Conservation (phyloP, 1,284 basidiomycete genomes). For the Jaminaea rosea region DNA sequence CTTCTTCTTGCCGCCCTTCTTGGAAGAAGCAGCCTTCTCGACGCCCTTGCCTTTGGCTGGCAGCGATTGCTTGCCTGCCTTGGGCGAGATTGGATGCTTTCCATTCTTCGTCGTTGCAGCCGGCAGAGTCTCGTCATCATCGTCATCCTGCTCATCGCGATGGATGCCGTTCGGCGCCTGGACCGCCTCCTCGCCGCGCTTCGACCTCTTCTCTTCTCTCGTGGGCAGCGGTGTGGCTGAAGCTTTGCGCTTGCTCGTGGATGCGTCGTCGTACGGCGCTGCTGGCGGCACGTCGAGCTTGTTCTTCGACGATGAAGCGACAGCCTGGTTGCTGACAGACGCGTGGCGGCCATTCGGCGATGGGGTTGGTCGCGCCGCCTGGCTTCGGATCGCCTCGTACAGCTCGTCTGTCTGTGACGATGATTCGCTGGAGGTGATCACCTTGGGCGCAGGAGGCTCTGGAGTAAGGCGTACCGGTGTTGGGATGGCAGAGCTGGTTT, state of each 20-base stretch:
- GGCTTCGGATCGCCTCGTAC: not conserved
- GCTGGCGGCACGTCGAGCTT: conserved; percentile 17
- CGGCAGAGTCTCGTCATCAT: not conserved
- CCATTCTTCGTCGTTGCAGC: conserved; percentile 1
- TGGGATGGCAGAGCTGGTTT: conserved; percentile 13
- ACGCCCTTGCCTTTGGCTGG: conserved; percentile 4
- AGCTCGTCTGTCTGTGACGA: conserved; percentile 4
- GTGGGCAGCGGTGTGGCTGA: conserved; percentile 14
- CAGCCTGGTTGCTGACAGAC: conserved; percentile 8
- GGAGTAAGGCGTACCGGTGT: conserved; percentile 22
- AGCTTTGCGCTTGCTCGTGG: conserved; percentile 21
- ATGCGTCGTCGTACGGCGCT: conserved; percentile 9
- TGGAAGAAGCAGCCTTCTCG: conserved; percentile 10
- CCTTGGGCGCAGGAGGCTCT: conserved; percentile 8
- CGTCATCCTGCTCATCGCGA: not conserved
- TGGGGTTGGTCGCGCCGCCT: conserved; percentile 1
- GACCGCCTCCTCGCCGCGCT: conserved; percentile 1
- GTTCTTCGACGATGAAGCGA: conserved; percentile 30
- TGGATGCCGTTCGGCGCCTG: not conserved
- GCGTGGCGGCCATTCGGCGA: not conserved
- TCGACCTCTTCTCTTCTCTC: conserved; percentile 19
- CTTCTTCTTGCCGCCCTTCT: conserved; percentile 19
- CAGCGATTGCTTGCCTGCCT: not conserved
- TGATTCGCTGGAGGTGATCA: not conserved
- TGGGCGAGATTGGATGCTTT: not conserved